Conservation (phyloP, 495 filamentous ascomycete species). For the Trichocladium antarcticum region DNA sequence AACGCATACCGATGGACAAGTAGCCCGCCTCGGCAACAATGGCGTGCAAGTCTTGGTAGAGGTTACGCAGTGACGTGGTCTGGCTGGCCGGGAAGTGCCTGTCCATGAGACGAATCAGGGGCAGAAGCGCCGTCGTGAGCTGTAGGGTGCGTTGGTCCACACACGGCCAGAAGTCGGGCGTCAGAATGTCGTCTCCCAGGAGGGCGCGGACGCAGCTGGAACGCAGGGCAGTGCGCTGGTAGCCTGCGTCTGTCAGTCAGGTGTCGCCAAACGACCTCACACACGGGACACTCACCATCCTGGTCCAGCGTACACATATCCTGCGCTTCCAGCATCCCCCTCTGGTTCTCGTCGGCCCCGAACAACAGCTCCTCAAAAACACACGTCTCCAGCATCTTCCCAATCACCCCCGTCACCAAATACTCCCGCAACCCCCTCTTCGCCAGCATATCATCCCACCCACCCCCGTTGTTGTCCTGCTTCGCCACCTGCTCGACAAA, state of each 20-base stretch:
- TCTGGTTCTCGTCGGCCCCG: constrained; percentile 24
- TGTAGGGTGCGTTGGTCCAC: constrained; percentile 34
- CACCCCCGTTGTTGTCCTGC: constrained; percentile 27
- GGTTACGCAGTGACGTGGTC: constrained; percentile 5
- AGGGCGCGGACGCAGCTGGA: constrained; percentile 20
- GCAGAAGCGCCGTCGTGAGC: constrained; percentile 32
- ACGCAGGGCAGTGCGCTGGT: constrained; percentile 31
- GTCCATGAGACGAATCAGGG: constrained; percentile 29
- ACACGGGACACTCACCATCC: constrained; percentile 29
- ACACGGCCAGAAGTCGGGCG: constrained; percentile 30
- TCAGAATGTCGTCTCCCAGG: constrained; percentile 21
- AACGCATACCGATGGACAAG: constrained; percentile 33
- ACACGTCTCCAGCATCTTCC: constrained; percentile 31
- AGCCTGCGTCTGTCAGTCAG: constrained; percentile 24
- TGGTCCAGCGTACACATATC: constrained; percentile 23
- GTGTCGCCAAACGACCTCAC: not conserved
- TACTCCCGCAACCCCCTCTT: constrained; percentile 26
- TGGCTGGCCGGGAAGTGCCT: constrained; percentile 14
- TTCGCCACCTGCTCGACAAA: constrained; percentile 27
- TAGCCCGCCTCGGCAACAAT: constrained; percentile 35
- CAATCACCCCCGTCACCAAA: constrained; percentile 33
- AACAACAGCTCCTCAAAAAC: constrained; percentile 39
- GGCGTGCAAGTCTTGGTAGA: constrained; percentile 37
- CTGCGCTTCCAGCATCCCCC: constrained; percentile 25
- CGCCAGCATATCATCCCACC: constrained; percentile 34